These are phyloP conservation scores for Phytophthora lateralis DNA, from an alignment of 352 stramenopile species.

Conservation along the genomic window DNA sequence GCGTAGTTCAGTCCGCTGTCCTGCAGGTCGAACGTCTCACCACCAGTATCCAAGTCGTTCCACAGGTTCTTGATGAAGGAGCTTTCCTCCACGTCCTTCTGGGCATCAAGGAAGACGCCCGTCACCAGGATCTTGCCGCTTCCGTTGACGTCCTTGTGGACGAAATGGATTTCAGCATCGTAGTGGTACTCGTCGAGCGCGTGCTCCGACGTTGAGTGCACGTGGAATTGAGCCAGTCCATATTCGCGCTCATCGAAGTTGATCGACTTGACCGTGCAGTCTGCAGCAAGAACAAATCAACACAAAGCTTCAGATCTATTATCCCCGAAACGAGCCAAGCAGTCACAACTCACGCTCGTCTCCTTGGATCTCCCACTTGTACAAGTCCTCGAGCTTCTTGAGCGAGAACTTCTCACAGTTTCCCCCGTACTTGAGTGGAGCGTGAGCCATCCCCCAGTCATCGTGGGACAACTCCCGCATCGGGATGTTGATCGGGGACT, in stretches of 20 bases:
- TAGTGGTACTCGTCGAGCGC: conserved; percentile 52
- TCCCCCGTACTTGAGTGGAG: conserved; percentile 55
- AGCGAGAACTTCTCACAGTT: conserved; percentile 60
- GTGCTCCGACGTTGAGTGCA: conserved; percentile 54
- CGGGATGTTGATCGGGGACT: conserved; percentile 66
- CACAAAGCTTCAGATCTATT: not conserved
- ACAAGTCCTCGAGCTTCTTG: conserved; percentile 64
- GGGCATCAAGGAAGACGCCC: conserved; percentile 48
- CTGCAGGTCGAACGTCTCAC: conserved; percentile 43
- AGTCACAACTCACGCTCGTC: conserved; percentile 35
- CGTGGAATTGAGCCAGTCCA: conserved; percentile 61
- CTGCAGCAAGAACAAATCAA: conserved; percentile 18
- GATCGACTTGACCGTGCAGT: conserved; percentile 57
- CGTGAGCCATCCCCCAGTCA: conserved; percentile 48
- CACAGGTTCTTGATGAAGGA: conserved; percentile 55
- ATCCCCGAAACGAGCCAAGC: not conserved
- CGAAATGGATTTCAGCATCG: conserved; percentile 55
- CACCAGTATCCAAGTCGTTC: conserved; percentile 42
- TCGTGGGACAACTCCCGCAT: conserved; percentile 33
- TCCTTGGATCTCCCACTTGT: conserved; percentile 60
- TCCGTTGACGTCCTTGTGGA: conserved; percentile 45
- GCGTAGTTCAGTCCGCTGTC: conserved; percentile 60
- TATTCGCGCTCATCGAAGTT: conserved; percentile 52
- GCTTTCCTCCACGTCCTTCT: conserved; percentile 40
- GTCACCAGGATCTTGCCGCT: conserved; percentile 39